Conservation (phyloP, 768 basidiomycete genomes). For the Cytidiella melzeri region DNA sequence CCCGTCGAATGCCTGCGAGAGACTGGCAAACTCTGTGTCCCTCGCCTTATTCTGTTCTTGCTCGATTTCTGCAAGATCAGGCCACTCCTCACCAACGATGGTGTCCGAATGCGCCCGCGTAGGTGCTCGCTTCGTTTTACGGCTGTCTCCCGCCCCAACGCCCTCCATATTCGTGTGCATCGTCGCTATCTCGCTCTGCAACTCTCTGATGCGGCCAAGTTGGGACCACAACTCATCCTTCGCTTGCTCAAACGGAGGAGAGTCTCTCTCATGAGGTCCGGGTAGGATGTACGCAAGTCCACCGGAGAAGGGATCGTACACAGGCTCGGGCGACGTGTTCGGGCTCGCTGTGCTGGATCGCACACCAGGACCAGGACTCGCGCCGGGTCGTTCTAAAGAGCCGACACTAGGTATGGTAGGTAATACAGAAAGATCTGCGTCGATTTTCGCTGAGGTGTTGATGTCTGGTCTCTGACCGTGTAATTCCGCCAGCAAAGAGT, state of each 20-base stretch:
- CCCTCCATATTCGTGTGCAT: constrained; percentile 77
- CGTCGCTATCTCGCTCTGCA: constrained; percentile 65
- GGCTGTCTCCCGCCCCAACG: constrained; percentile 35
- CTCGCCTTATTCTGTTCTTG: constrained; percentile 43
- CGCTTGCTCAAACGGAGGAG: constrained; percentile 16
- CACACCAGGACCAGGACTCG: constrained; percentile 10
- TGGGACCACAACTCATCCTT: constrained; percentile 61
- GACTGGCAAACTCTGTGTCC: constrained; percentile 62
- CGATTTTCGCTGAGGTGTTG: not conserved
- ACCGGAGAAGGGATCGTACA: constrained; percentile 47
- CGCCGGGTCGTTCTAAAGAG: constrained; percentile 13
- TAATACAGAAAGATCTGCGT: constrained; percentile 11
- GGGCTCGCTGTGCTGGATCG: constrained; percentile 13
- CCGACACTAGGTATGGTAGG: constrained; percentile 13
- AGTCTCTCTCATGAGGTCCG: constrained; percentile 15
- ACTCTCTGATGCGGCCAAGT: constrained; percentile 59
- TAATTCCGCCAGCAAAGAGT: constrained; percentile 52
- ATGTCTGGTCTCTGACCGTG: constrained; percentile 25
- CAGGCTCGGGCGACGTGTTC: constrained; percentile 19
- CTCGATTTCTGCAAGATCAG: constrained; percentile 42
- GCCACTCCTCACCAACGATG: constrained; percentile 41
- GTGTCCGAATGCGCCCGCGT: constrained; percentile 33
- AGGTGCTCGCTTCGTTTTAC: constrained; percentile 15
- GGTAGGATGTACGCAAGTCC: constrained; percentile 33
- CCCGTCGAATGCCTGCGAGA: constrained; percentile 64